Percentiles rank a stretch among this genome's conserved stretches.
phyloP scores from a whole-genome alignment of 352 stramenopile genomes.

The Plasmopara muralis region DNA sequence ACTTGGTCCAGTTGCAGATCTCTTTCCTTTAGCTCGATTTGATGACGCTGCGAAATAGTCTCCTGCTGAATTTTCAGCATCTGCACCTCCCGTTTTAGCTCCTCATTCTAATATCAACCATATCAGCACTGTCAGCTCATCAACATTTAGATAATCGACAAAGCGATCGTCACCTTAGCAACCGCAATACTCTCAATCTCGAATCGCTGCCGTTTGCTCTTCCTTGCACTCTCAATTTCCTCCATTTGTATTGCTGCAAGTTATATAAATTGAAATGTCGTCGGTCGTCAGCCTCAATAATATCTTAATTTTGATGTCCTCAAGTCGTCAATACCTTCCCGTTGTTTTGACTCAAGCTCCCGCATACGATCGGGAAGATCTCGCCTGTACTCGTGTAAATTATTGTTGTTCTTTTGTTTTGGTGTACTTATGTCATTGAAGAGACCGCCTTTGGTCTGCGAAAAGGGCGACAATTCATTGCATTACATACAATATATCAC shows the following conservation, averaged over 20 bases:
- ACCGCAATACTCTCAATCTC: slow-evolving; percentile 52
- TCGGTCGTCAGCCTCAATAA: slow-evolving; percentile 1
- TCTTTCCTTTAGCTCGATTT: slow-evolving; percentile 62
- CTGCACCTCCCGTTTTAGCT: slow-evolving; percentile 46
- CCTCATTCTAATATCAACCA: slow-evolving; percentile 28
- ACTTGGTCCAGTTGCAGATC: slow-evolving; percentile 66
- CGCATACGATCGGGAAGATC: slow-evolving; percentile 32
- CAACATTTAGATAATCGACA: neutral
- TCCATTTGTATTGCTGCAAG: slow-evolving; percentile 20
- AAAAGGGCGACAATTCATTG: neutral
- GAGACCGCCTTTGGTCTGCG: slow-evolving; percentile 24
- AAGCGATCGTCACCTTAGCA: slow-evolving; percentile 29
- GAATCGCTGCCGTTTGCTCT: slow-evolving; percentile 43
- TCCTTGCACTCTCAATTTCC: slow-evolving; percentile 22
- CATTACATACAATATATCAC: neutral
- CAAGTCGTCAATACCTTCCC: slow-evolving; percentile 23
- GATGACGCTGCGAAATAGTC: slow-evolving; percentile 43
- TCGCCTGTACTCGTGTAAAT: slow-evolving; percentile 15
- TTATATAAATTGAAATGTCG: neutral
- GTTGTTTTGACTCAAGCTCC: slow-evolving; percentile 26
- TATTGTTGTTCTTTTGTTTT: slow-evolving; percentile 3
- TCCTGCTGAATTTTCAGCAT: slow-evolving; percentile 48
- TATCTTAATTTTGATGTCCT: neutral
- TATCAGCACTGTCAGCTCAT: slow-evolving; percentile 1
- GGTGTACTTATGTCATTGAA: slow-evolving; percentile 35